Percentiles rank a stretch among this genome's conserved stretches.
These are phyloP conservation scores for Chytriomyces sp. DNA, from an alignment of 192 early-diverging fungal species.

Conservation along the genomic window DNA sequence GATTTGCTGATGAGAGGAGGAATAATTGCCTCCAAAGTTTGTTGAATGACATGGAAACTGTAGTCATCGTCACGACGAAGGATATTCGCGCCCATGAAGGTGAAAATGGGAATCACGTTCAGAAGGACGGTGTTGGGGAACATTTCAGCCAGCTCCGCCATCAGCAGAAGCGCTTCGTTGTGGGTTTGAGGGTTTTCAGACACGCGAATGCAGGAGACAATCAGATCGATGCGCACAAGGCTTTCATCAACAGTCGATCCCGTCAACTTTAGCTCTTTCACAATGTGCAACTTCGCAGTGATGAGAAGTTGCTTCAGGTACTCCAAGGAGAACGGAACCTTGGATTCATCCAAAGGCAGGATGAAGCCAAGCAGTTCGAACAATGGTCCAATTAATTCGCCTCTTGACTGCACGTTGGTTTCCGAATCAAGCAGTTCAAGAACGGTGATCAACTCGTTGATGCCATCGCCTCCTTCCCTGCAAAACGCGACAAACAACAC, in stretches of 20 bases:
- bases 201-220: constrained; percentile 83
- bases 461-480: constrained; percentile 7
- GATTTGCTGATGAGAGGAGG: constrained; percentile 70
- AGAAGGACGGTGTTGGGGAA: constrained; percentile 85
- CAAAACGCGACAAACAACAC: background rate
- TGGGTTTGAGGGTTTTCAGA: constrained; percentile 95
- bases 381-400: constrained; percentile 67
- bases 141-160: constrained; percentile 82
- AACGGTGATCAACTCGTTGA: constrained; percentile 46
- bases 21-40: constrained; percentile 84
- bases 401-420: constrained; percentile 49
- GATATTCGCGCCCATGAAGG: constrained; percentile 96
- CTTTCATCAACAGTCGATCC: constrained; percentile 58
- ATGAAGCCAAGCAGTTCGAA: constrained; percentile 75
- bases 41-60: constrained; percentile 92
- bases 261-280: constrained; percentile 42
- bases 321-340: constrained; percentile 67
- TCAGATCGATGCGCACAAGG: constrained; percentile 78
- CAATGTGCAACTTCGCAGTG: constrained; percentile 51
- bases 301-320: constrained; percentile 89
- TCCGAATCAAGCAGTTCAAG: constrained; percentile 81
- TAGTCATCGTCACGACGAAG: constrained; percentile 96
- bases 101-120: constrained; percentile 96
- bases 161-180: constrained; percentile 82
- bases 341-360: constrained; percentile 43